These are phyloP conservation scores for Fusarium sp. DNA, from an alignment of 2,329 filamentous ascomycete genomes.

Conservation along the genomic window DNA sequence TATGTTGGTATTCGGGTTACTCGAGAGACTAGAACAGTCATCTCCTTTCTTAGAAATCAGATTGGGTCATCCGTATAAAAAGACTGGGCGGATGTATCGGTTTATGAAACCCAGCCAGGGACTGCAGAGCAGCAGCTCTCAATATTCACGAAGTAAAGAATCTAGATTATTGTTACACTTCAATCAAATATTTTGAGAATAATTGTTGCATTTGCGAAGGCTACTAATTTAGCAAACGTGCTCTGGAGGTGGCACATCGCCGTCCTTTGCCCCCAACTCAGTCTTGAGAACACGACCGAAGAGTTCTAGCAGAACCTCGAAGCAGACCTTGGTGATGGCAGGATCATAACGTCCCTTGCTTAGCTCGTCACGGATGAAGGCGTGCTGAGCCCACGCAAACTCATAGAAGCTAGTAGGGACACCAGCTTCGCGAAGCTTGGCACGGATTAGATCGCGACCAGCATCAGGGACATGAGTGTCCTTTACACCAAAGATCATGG, in stretches of 20 bases:
- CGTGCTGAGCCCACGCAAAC: conserved; percentile 92
- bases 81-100: conserved; percentile 31
- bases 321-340: conserved; percentile 85
- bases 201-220: neutral
- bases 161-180: conserved; percentile 41
- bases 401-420: conserved; percentile 86
- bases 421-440: conserved; percentile 80
- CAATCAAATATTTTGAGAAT: neutral
- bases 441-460: conserved; percentile 84
- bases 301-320: conserved; percentile 87
- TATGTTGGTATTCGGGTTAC: conserved; percentile 29
- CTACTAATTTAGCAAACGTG: conserved; percentile 69
- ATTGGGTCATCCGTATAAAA: conserved; percentile 25
- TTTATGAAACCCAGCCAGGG: conserved; percentile 24
- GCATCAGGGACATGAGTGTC: conserved; percentile 89
- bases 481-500: conserved; percentile 91
- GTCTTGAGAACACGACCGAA: conserved; percentile 82
- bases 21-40: conserved; percentile 21
- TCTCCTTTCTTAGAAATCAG: conserved; percentile 30
- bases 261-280: conserved; percentile 77
- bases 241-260: conserved; percentile 70
- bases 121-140: conserved; percentile 25
- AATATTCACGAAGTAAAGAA: conserved; percentile 44
- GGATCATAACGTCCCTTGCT: conserved; percentile 96
- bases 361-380: conserved; percentile 91